Evolutionary conservation across 2,329 filamentous ascomycete genomes (phyloP).

Genomic region (Zasmidium citrigriseum): DNA sequence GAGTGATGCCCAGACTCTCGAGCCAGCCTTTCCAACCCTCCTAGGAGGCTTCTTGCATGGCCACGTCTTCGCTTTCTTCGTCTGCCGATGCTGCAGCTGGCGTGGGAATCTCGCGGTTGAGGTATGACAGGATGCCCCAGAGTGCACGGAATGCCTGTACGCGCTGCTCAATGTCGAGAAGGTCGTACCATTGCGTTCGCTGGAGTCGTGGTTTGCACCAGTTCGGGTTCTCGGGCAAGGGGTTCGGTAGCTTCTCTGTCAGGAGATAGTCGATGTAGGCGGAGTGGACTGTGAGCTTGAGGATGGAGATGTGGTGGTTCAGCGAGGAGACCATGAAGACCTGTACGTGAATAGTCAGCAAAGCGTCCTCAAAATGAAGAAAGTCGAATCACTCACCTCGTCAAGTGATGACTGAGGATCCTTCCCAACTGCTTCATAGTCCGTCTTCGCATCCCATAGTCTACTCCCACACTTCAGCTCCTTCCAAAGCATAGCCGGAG

Average conservation of each 20-base stretch:
- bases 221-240: constrained; percentile 35
- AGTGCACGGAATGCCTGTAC: constrained; percentile 57
- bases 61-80: not conserved
- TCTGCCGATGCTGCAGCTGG: not conserved
- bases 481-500: constrained; percentile 55
- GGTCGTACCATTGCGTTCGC: constrained; percentile 61
- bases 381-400: constrained; percentile 49
- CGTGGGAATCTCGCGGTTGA: constrained; percentile 34
- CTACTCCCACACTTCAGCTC: constrained; percentile 49
- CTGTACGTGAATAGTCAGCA: constrained; percentile 39
- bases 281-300: constrained; percentile 59
- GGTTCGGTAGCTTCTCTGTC: constrained; percentile 40
- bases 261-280: constrained; percentile 58
- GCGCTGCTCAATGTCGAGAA: constrained; percentile 57
- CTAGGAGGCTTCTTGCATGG: not conserved
- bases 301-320: constrained; percentile 63
- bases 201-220: constrained; percentile 57
- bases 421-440: constrained; percentile 60
- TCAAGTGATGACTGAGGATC: constrained; percentile 36
- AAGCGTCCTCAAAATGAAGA: not conserved
- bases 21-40: not conserved
- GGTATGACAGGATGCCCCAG: constrained; percentile 60
- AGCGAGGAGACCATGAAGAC: constrained; percentile 63
- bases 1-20: too few species aligned
- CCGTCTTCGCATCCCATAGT: constrained; percentile 58